Evolutionary conservation across 2,329 filamentous ascomycete species (phyloP), one percentile per base, ranked within the genome.

Genomic region (Curvularia eragrostidis): DNA sequence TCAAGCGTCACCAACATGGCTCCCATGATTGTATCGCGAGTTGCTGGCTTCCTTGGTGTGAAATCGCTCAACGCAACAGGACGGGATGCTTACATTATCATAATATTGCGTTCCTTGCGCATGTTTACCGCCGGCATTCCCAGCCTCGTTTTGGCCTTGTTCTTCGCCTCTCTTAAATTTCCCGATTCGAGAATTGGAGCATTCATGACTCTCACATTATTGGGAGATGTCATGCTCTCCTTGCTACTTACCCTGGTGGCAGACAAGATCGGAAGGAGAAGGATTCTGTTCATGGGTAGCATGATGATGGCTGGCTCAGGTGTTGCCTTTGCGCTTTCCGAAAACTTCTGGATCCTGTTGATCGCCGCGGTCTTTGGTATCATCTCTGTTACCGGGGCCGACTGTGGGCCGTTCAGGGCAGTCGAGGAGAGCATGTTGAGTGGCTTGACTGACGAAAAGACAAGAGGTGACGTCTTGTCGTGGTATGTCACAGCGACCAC

Each of bases 191-290:
- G 70, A 7, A 78, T 78, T 41, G 77, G 77, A 6, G 56, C 74
- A 2, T 78, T 78, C 63, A 78, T 78, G 75, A 78, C 77, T 3
- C 60, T 78, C 49, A 78, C 77, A 2, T 62, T 78, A 8, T 67
- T 78, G 15, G 77, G 77, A 42, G 77, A 78, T 63, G 75, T 78
- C 1, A 46, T 73, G 12, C 50, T 78, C 3, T 75, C 71, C 4
- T 65, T 78, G 7, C 9, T 76, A 3, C 70, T 78, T 13, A 78
- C 75, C 1, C 72, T 78, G n/a, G 61, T 78, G 12, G 75, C 77
- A 5, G 77, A 78, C 54, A 66, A 66, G 5, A 47, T 78, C 2
- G 77, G 77, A 12, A 66, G 77, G 12, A 62, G 77, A 15, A 62
- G 56, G 10, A 75, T 76, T 26, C 38, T 78, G 15, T 71, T 78